Conservation (phyloP, 345 rosid species). For the Eucalyptus sideroxylon region DNA sequence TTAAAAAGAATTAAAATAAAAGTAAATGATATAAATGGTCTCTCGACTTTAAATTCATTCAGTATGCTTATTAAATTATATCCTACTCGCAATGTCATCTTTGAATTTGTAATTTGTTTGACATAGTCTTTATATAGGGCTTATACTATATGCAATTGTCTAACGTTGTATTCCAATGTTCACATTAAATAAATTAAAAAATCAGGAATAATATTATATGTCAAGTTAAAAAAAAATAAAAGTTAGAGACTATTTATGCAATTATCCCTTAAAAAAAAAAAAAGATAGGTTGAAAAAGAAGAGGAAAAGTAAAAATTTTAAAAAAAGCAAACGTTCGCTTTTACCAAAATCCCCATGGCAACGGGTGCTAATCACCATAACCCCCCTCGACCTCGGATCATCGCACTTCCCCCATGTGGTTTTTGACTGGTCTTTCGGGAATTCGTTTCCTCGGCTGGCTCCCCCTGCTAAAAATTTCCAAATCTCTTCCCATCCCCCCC, state of each 20-base stretch:
- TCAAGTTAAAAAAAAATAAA: no score
- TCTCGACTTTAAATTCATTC: fast-evolving
- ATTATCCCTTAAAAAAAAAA: fast-evolving
- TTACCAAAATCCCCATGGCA: not conserved
- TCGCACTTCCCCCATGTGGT: not conserved
- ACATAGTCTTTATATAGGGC: fast-evolving
- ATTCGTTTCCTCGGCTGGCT: not conserved
- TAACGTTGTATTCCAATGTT: fast-evolving
- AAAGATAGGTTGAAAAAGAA: not conserved
- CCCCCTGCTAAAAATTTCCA: not conserved
- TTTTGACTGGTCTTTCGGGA: not conserved
- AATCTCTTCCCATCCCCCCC: not conserved
- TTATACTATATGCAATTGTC: fast-evolving
- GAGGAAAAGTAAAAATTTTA: not conserved
- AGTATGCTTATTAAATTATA: no score
- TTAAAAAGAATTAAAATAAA: not conserved
- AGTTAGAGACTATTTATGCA: fast-evolving
- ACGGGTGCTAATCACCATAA: not conserved
- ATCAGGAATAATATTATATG: fast-evolving
- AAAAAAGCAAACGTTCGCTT: not conserved
- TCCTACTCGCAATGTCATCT: fast-evolving
- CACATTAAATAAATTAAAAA: not conserved
- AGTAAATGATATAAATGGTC: not conserved
- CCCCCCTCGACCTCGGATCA: not conserved
- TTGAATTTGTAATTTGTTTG: not conserved